These are phyloP conservation scores for Candida michaelii DNA, from an alignment of 805 yeast genomes.

Conservation along the genomic window DNA sequence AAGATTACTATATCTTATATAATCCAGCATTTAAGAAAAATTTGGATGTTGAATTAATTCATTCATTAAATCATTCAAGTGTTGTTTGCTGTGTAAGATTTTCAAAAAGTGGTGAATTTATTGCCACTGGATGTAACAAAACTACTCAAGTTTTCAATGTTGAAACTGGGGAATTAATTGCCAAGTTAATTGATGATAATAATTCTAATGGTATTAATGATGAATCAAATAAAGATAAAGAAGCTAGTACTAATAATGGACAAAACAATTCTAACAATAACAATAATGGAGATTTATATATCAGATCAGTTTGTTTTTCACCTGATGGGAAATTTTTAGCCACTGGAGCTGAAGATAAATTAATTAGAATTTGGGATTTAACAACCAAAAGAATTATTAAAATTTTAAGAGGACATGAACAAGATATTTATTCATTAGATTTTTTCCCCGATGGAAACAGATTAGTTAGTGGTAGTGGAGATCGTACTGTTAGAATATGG, in stretches of 20 bases:
- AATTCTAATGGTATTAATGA: slow-evolving; percentile 41
- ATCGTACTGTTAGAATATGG: slow-evolving; percentile 95
- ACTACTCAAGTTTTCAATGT: slow-evolving; percentile 93
- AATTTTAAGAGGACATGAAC: slow-evolving; percentile 91
- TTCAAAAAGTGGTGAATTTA: slow-evolving; percentile 83
- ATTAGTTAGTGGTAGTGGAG: slow-evolving; percentile 94
- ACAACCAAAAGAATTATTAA: slow-evolving; percentile 80
- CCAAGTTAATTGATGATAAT: slow-evolving; percentile 79
- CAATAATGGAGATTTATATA: slow-evolving; percentile 82
- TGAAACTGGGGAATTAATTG: slow-evolving; percentile 84
- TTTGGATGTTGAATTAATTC: slow-evolving; percentile 85
- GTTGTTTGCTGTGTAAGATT: slow-evolving; percentile 97
- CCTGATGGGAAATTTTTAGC: slow-evolving; percentile 91
- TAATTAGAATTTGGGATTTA: slow-evolving; percentile 95
- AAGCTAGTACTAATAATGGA: slow-evolving; percentile 8
- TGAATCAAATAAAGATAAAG: slow-evolving; percentile 40
- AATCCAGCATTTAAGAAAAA: slow-evolving; percentile 72
- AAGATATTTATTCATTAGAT: slow-evolving; percentile 93
- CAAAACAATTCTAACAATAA: slow-evolving; percentile 31
- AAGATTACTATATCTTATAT: slow-evolving; percentile 84
- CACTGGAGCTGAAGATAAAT: slow-evolving; percentile 88
- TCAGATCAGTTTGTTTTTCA: slow-evolving; percentile 92
- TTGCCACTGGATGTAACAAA: slow-evolving; percentile 97
- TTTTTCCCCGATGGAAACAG: slow-evolving; percentile 93
- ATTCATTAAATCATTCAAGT: slow-evolving; percentile 86